Evolutionary conservation across 768 basidiomycete species (phyloP), one percentile per base, ranked within the genome.

Genomic region (Glaciozyma martinii): DNA sequence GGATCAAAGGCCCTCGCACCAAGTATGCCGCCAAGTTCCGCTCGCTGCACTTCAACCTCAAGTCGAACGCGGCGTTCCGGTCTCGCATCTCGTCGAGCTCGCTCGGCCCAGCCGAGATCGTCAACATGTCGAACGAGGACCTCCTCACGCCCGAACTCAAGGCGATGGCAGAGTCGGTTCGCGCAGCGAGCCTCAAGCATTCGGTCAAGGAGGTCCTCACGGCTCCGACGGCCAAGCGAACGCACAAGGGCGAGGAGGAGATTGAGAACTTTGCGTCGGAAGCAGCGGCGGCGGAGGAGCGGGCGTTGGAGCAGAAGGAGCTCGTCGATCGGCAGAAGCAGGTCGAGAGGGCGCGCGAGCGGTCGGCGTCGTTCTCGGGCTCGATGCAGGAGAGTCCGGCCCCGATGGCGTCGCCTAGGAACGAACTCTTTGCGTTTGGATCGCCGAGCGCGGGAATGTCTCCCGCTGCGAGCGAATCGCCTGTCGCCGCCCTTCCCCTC

Each of bases 241-340:
- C 90, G 32, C 90, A 92, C 80, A 94, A 94, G 77, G 90, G 90
- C 59, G 78, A 92, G 67, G 86, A 92, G 79, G 86, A 90, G 72
- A 90, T 94, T 73, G 90, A 94, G 76, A 85, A 85, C 60, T 60
- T 56, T 47, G 66, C 68, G 54, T 29, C 61, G 46, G 23, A 42
- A 12, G 65, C 56, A 5, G 62, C 59, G 6, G 62, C 64, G 50
- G 60, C 60, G 29, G 60, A 46, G n/a, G 52, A 47, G 52, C 58
- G 63, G 18, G 67, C 60, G 13, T 7, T 50, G 21, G 53, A 58
- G 55, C 61, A 60, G 62, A 12, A 21, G 32, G 59, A 55, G 10
- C 46, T 47, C 44, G 53, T 42, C 49, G 56, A 52, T 32, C 53
- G 57, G 53, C n/a, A 50, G 23, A 8, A 29, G 27, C 30, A 21